These are phyloP conservation scores for Pythium volutum DNA, from an alignment of 352 stramenopile species.

Conservation along the genomic window DNA sequence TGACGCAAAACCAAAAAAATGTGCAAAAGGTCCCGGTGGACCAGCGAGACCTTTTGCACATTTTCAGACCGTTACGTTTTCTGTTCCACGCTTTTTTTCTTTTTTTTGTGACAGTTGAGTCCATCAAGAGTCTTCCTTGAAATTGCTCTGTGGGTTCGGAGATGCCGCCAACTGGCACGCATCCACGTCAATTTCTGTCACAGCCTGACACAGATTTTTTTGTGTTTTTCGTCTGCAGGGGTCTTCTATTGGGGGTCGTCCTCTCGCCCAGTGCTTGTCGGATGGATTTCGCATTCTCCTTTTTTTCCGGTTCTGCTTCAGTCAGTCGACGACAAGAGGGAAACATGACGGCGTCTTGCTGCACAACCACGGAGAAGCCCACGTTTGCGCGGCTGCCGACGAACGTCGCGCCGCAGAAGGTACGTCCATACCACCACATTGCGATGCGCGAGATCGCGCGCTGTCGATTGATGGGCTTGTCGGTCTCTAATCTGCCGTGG, in stretches of 20 bases:
- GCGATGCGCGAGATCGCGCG: not conserved
- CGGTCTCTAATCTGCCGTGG: not conserved
- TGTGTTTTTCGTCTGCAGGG: slow-evolving; percentile 14
- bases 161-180: not conserved
- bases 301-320: not conserved
- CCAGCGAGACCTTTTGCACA: too few species aligned
- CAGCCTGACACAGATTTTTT: not conserved
- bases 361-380: slow-evolving; percentile 7
- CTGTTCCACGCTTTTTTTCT: not conserved
- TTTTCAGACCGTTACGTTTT: too few species aligned
- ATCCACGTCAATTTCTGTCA: not conserved
- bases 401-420: slow-evolving; percentile 55
- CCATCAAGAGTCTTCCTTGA: too few species aligned
- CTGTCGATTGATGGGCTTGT: not conserved
- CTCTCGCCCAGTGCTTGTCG: not conserved
- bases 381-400: slow-evolving; percentile 57
- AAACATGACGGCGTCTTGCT: slow-evolving; percentile 11
- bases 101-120: not conserved
- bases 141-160: too few species aligned
- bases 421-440: slow-evolving; percentile 4
- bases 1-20: too few species aligned
- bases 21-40: too few species aligned
- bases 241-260: slow-evolving; percentile 14
- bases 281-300: not conserved
- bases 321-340: not conserved